Evolutionary conservation across 2,329 filamentous ascomycete species (phyloP).

Genomic region (Hyphodiscus sp.): DNA sequence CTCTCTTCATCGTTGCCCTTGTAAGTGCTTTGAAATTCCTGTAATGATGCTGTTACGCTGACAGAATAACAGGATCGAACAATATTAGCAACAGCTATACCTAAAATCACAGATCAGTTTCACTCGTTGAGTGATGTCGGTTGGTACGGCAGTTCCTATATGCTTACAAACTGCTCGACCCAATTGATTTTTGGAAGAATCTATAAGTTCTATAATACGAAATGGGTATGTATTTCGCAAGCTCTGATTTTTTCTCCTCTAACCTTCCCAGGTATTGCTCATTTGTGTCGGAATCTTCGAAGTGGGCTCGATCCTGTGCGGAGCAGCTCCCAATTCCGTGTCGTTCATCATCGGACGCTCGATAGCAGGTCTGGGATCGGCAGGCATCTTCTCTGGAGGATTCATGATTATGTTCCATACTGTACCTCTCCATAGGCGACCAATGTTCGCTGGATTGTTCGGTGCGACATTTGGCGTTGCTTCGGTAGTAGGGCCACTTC

Average conservation of each 20-base stretch:
- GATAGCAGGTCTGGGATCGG: constrained; percentile 24
- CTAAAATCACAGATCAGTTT: too few species aligned
- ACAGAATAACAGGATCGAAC: too few species aligned
- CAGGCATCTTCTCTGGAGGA: constrained; percentile 22
- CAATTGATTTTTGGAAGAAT: too few species aligned
- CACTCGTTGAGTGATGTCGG: too few species aligned
- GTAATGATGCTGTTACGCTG: background rate
- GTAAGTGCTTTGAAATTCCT: background rate
- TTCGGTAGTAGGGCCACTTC: constrained; percentile 22
- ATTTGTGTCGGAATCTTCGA: background rate
- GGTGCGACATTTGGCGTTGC: constrained; percentile 42
- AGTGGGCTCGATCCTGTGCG: background rate
- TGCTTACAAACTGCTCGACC: too few species aligned
- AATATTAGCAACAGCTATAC: too few species aligned
- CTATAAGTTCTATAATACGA: too few species aligned
- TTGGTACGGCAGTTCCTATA: too few species aligned
- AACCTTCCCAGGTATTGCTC: too few species aligned
- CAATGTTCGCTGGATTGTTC: constrained; percentile 6
- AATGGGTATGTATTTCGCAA: too few species aligned
- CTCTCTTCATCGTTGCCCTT: constrained; percentile 35
- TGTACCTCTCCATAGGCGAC: constrained; percentile 13
- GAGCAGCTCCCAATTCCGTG: background rate
- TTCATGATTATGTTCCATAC: constrained; percentile 19
- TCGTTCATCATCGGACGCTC: background rate
- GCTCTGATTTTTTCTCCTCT: too few species aligned